Conservation (phyloP, 805 yeast species). For the Wickerhamiella domercqiae region DNA sequence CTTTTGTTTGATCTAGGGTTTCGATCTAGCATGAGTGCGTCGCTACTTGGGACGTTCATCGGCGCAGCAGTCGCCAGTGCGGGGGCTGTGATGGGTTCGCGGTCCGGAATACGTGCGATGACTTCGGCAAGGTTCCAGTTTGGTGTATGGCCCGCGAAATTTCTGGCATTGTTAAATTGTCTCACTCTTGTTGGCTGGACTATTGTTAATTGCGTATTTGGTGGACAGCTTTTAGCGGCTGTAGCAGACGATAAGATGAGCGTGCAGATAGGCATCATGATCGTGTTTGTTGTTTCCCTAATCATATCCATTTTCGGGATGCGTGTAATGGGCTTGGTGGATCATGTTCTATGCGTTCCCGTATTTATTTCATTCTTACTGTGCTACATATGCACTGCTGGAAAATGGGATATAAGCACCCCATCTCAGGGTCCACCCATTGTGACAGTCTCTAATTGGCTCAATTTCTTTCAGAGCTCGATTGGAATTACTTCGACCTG, state of each 20-base stretch:
- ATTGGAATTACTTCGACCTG: slow-evolving; percentile 76
- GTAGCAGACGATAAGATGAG: slow-evolving; percentile 54
- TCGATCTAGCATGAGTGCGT: slow-evolving; percentile 44
- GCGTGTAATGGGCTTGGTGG: slow-evolving; percentile 50
- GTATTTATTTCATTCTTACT: slow-evolving; percentile 52
- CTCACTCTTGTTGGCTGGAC: slow-evolving; percentile 85
- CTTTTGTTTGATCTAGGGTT: slow-evolving; percentile 54
- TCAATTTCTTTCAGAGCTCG: slow-evolving; percentile 55
- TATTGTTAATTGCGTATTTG: slow-evolving; percentile 77
- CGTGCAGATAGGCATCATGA: slow-evolving; percentile 55
- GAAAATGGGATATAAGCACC: slow-evolving; percentile 19
- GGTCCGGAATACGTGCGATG: slow-evolving; percentile 83
- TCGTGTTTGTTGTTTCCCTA: slow-evolving; percentile 49
- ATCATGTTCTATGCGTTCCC: slow-evolving; percentile 51
- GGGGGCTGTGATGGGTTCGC: slow-evolving; percentile 76
- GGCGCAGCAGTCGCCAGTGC: slow-evolving; percentile 74
- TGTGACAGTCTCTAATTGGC: slow-evolving; percentile 40
- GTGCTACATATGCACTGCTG: slow-evolving; percentile 39
- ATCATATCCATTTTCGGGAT: slow-evolving; percentile 67
- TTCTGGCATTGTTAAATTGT: slow-evolving; percentile 56
- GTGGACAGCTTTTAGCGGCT: slow-evolving; percentile 65
- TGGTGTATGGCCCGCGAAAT: slow-evolving; percentile 74
- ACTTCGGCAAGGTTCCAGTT: slow-evolving; percentile 64
- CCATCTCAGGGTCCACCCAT: slow-evolving; percentile 27
- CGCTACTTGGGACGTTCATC: slow-evolving; percentile 43